Evolutionary conservation across 495 filamentous ascomycete genomes (phyloP).

Genomic region (Tuber indicum): DNA sequence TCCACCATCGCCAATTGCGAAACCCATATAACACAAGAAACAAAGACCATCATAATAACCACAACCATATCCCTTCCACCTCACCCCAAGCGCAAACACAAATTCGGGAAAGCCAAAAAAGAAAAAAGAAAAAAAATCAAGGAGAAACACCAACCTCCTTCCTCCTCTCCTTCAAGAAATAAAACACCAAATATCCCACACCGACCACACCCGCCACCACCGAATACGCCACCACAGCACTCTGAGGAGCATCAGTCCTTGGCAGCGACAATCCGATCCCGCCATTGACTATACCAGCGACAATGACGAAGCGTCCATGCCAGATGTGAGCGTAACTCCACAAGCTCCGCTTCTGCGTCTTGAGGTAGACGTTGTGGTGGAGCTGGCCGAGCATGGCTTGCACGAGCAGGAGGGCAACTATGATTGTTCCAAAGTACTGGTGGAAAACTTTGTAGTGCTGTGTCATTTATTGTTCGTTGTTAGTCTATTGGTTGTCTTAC

Average conservation of each 20-base stretch:
- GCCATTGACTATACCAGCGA: slow-evolving; percentile 64
- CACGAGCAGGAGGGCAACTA: slow-evolving; percentile 53
- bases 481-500: slow-evolving; percentile 18
- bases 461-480: slow-evolving; percentile 40
- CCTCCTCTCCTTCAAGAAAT: slow-evolving; percentile 34
- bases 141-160: slow-evolving; percentile 15
- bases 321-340: slow-evolving; percentile 62
- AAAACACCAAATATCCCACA: slow-evolving; percentile 46
- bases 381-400: slow-evolving; percentile 60
- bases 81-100: background rate
- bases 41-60: background rate
- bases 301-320: slow-evolving; percentile 58
- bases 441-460: slow-evolving; percentile 35
- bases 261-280: slow-evolving; percentile 54
- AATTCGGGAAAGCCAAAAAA: background rate
- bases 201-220: slow-evolving; percentile 55
- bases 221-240: slow-evolving; percentile 53
- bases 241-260: slow-evolving; percentile 46
- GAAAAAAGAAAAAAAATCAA: background rate
- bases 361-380: slow-evolving; percentile 57
- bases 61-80: background rate
- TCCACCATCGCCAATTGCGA: background rate
- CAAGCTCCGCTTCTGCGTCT: slow-evolving; percentile 47
- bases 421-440: slow-evolving; percentile 52
- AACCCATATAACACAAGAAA: too few species aligned